phyloP scores from a whole-genome alignment of 1,284 basidiomycete species.

The Rhodotorula sp. region DNA sequence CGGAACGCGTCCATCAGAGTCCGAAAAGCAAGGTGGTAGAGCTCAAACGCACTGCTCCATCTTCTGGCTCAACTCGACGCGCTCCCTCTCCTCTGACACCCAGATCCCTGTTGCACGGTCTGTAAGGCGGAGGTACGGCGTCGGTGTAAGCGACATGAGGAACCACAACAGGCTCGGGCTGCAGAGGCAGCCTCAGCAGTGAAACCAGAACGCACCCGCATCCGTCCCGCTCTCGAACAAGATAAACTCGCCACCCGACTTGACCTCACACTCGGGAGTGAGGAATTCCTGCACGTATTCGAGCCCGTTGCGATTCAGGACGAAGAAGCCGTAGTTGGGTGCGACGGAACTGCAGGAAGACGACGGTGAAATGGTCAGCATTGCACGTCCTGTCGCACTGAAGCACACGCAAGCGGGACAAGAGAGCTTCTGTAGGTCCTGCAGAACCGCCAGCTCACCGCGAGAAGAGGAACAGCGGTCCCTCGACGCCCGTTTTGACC shows the following conservation, averaged over 20 bases:
- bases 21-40: not conserved
- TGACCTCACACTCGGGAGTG: conserved; percentile 75
- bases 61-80: conserved; percentile 62
- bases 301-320: conserved; percentile 81
- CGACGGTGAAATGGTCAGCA: not conserved
- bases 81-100: conserved; percentile 70
- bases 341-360: conserved; percentile 17
- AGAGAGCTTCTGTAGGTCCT: not conserved
- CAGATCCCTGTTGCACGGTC: conserved; percentile 69
- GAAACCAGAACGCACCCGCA: conserved; percentile 21
- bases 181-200: not conserved
- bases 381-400: not conserved
- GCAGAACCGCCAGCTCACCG: conserved; percentile 57
- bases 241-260: conserved; percentile 62
- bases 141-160: conserved; percentile 4
- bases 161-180: not conserved
- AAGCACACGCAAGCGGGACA: accelerated
- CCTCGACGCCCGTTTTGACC: conserved; percentile 83
- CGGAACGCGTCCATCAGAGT: too few species aligned
- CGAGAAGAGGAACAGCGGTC: conserved; percentile 84
- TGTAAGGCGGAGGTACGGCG: not conserved
- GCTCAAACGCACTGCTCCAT: conserved; percentile 46
- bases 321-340: conserved; percentile 81
- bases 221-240: conserved; percentile 66
- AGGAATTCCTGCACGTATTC: conserved; percentile 77